These are phyloP conservation scores for Pseudogymnoascus sp. DNA, from an alignment of 2,329 filamentous ascomycete species.

Conservation along the genomic window DNA sequence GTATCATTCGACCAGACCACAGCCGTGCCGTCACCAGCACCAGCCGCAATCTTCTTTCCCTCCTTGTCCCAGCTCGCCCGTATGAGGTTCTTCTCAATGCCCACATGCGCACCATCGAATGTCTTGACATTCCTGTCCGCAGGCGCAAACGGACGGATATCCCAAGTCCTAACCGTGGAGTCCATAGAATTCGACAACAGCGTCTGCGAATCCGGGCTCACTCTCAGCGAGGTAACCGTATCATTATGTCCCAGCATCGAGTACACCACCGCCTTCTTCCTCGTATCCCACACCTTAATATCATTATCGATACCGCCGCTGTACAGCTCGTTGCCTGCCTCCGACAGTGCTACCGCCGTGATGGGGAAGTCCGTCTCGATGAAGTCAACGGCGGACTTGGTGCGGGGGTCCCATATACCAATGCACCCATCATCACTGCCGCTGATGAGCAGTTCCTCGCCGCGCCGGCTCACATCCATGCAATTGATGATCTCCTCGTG, in stretches of 20 bases:
- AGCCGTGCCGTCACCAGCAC: slow-evolving; percentile 82
- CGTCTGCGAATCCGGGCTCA: slow-evolving; percentile 90
- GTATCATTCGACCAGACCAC: slow-evolving; percentile 83
- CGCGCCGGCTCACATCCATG: slow-evolving; percentile 78
- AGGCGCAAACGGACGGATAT: slow-evolving; percentile 89
- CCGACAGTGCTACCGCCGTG: slow-evolving; percentile 82
- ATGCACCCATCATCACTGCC: slow-evolving; percentile 91
- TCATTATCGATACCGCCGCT: slow-evolving; percentile 94
- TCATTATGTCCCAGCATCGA: slow-evolving; percentile 84
- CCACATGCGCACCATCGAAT: slow-evolving; percentile 83
- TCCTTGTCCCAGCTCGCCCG: slow-evolving; percentile 82
- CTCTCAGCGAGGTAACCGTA: slow-evolving; percentile 78
- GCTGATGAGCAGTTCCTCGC: slow-evolving; percentile 83
- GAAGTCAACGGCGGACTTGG: slow-evolving; percentile 80
- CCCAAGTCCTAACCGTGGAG: slow-evolving; percentile 89
- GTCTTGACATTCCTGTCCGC: slow-evolving; percentile 76
- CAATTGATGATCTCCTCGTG: slow-evolving; percentile 96
- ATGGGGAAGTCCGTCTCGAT: slow-evolving; percentile 88
- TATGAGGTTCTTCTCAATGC: slow-evolving; percentile 85
- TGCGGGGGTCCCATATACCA: slow-evolving; percentile 90
- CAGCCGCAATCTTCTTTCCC: slow-evolving; percentile 80
- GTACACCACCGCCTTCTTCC: slow-evolving; percentile 84
- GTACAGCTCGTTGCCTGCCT: slow-evolving; percentile 92
- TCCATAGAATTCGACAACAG: slow-evolving; percentile 91
- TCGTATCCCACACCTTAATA: slow-evolving; percentile 93